Base-by-base conservation (phyloP, 306 rosid genomes). In the Citrullus amarus region DNA sequence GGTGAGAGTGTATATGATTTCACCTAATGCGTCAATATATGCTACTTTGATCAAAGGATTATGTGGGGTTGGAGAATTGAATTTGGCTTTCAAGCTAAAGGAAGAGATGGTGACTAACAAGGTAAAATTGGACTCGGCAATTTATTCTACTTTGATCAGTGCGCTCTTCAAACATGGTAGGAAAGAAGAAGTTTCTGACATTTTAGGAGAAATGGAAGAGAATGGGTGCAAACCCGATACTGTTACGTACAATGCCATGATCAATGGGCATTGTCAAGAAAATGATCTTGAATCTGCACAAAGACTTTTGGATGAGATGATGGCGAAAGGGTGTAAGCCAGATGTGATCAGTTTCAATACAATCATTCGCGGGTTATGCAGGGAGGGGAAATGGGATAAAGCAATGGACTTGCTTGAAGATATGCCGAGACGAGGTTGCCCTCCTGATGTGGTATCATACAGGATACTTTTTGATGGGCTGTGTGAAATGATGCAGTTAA, bases 201-300 rank as follows among this genome's bases (percentile, higher is more conserved):
- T 87, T 77, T 73, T 90, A 83, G 89, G 84, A 74, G 96, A 93
- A 78, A 91, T 93, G 96, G 86, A 65, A 28, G 83, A 72, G 61
- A 57, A 67, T 15, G 90, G 90, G 20, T 88, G 86, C 70, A 72
- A 80, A 83, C 87, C 89, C 2, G 82, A 90, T 79, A 60, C 84
- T 0, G 92, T 86, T 48, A 93, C 98, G 50, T 93, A 86, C 83
- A 93, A 93, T 77, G 88, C 88, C 56, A 67, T 93, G 88, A 89
- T 93, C 74, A 77, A 54, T 51, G 98, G 90, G 76, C 81, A 78
- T 53, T 93, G 98, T 74, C 82, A 85, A 66, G 88, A 89, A 78
- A 87, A 79, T 17, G 85, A 91, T 77, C 84, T 86, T 4, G 83
- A 88, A 81, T 83, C 85, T 66, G 97, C 88, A 0, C 74, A 14